These are phyloP conservation scores for Yarrowia porcina DNA, from an alignment of 805 yeast species.

Conservation along the genomic window DNA sequence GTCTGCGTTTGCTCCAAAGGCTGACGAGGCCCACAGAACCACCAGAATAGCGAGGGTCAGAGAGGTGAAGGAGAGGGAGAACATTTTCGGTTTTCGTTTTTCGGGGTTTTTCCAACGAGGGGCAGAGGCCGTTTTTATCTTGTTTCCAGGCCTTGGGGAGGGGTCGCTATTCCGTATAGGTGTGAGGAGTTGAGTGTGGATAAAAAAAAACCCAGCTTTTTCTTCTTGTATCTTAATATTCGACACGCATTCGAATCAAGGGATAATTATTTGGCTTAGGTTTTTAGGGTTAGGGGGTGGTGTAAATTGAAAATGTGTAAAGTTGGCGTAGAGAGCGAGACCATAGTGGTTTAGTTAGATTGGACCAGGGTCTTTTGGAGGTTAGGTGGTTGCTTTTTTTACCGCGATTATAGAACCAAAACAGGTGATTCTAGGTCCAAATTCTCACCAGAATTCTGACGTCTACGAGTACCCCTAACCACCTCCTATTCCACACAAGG, in stretches of 20 bases:
- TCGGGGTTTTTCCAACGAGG: too few species aligned
- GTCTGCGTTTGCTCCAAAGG: slow-evolving; percentile 19
- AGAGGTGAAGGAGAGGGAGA: slow-evolving; percentile 19
- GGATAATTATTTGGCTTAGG: slow-evolving; percentile 22
- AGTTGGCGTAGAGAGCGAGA: too few species aligned
- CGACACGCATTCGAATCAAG: slow-evolving; percentile 17
- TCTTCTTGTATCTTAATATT: not conserved
- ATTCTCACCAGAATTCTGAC: too few species aligned
- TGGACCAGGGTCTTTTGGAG: too few species aligned
- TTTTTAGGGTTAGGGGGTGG: slow-evolving; percentile 17
- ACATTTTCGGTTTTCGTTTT: not conserved
- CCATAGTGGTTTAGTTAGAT: too few species aligned
- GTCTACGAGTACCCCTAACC: too few species aligned
- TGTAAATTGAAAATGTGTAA: not conserved
- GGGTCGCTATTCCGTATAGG: not conserved
- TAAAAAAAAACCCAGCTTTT: not conserved
- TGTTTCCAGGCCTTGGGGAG: not conserved
- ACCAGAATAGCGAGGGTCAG: slow-evolving; percentile 22
- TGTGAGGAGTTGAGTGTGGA: not conserved
- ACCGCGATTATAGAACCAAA: too few species aligned
- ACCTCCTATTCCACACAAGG: not conserved
- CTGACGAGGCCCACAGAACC: slow-evolving; percentile 20
- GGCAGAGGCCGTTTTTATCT: not conserved
- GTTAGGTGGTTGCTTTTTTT: too few species aligned
- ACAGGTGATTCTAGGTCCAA: too few species aligned